Percentiles rank a stretch among this genome's conserved stretches.
Evolutionary conservation across 306 rosid genomes (phyloP).

Genomic region (Lagenaria siceraria): DNA sequence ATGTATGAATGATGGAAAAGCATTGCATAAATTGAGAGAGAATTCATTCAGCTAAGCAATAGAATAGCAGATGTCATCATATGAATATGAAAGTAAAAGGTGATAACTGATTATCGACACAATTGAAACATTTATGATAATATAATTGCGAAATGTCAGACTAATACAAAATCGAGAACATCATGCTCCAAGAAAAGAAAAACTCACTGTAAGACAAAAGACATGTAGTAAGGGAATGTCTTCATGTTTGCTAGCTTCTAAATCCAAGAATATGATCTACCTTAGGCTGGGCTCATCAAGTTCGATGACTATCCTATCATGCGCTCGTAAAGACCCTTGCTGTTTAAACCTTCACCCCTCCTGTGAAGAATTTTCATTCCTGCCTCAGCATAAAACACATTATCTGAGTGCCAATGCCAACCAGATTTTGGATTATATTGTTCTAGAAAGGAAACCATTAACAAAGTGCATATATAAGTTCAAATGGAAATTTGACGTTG

Average conservation of each 20-base stretch:
- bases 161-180: neutral
- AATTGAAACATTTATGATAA: neutral
- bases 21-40: neutral
- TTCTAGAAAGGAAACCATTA: neutral
- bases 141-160: neutral
- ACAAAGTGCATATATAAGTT: neutral
- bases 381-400: neutral
- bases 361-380: neutral
- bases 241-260: neutral
- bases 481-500: neutral
- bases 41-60: neutral
- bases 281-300: slow-evolving; percentile 1
- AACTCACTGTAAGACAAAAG: slow-evolving; percentile 6
- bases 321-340: neutral
- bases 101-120: neutral
- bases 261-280: neutral
- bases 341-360: slow-evolving; percentile 2
- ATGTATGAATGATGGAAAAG: neutral
- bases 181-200: neutral
- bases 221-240: neutral
- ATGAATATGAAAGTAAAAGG: neutral
- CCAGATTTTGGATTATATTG: neutral
- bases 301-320: neutral
- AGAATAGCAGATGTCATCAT: neutral
- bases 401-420: neutral